Conservation (phyloP, 371 early-diverging fungal species). For the Syncephalastrum monosporum region DNA sequence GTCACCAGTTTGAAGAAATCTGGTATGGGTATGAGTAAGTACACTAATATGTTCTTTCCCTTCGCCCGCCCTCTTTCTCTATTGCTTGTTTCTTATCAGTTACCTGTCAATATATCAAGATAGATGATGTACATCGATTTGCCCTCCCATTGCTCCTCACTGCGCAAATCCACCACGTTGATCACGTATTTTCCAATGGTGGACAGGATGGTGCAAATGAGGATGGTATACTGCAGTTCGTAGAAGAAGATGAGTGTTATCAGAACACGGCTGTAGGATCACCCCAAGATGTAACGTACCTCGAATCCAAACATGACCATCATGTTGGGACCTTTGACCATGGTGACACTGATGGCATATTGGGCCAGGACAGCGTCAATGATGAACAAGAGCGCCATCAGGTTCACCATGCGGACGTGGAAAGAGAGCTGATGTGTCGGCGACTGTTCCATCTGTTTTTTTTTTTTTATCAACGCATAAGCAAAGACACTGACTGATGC, state of each 20-base stretch:
- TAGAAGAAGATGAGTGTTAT: too few species aligned
- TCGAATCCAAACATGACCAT: conserved; percentile 97
- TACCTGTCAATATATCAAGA: conserved; percentile 77
- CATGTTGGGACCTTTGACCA: conserved; percentile 74
- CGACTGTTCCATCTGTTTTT: conserved; percentile 81
- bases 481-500: too few species aligned
- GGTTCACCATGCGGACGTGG: conserved; percentile 67
- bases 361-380: conserved; percentile 70
- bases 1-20: conserved; percentile 89
- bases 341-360: conserved; percentile 66
- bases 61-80: too few species aligned
- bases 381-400: conserved; percentile 63
- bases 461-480: not conserved
- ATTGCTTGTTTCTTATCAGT: not conserved
- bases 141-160: conserved; percentile 91
- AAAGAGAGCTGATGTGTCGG: conserved; percentile 59
- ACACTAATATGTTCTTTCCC: too few species aligned
- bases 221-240: conserved; percentile 74
- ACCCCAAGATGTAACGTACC: conserved; percentile 37
- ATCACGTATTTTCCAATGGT: conserved; percentile 81
- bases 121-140: conserved; percentile 92
- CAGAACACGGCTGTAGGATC: too few species aligned
- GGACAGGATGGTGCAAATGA: conserved; percentile 71
- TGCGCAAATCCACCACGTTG: conserved; percentile 79
- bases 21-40: conserved; percentile 11